A percentile compares a stretch with the other conserved stretches of the same genome.
These are phyloP conservation scores for Penicillium lividum DNA, from an alignment of 495 filamentous ascomycete genomes.

Conservation along the genomic window DNA sequence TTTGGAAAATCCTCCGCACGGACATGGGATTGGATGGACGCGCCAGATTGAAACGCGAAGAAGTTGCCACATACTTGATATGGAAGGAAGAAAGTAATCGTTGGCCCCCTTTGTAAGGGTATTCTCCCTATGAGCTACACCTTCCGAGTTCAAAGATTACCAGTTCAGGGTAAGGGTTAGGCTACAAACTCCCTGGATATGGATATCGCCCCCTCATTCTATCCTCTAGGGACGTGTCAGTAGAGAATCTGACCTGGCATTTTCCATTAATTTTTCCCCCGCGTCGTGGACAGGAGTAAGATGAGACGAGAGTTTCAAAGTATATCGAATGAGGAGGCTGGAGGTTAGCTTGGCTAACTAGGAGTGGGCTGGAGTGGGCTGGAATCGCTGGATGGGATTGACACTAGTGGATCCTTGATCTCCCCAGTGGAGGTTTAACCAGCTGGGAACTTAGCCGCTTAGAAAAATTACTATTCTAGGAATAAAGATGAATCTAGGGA, in stretches of 20 bases:
- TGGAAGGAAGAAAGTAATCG: no score
- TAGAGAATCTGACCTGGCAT: constrained; percentile 21
- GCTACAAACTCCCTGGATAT: no score
- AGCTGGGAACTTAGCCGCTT: background rate
- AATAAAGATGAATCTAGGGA: no score
- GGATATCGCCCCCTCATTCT: constrained; percentile 3
- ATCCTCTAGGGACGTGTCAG: constrained; percentile 7
- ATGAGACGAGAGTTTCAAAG: constrained; percentile 33
- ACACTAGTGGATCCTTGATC: constrained; percentile 14
- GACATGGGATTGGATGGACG: constrained; percentile 7
- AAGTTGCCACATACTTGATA: constrained; percentile 18
- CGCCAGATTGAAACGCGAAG: constrained; percentile 29
- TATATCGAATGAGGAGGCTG: constrained; percentile 13
- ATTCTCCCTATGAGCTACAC: no score
- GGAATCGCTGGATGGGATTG: no score
- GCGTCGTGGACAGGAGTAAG: constrained; percentile 22
- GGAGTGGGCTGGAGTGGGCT: background rate
- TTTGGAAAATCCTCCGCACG: constrained; percentile 20
- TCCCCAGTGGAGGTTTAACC: background rate
- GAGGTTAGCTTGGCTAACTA: background rate
- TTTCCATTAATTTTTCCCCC: constrained; percentile 14
- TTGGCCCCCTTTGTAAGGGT: background rate
- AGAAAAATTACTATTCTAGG: background rate
- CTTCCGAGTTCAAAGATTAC: background rate
- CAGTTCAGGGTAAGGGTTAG: no score